A percentile compares a stretch with the other conserved stretches of the same genome.
Conservation (phyloP, 192 early-diverging fungal species). For the Helicostylum pulchrum region DNA sequence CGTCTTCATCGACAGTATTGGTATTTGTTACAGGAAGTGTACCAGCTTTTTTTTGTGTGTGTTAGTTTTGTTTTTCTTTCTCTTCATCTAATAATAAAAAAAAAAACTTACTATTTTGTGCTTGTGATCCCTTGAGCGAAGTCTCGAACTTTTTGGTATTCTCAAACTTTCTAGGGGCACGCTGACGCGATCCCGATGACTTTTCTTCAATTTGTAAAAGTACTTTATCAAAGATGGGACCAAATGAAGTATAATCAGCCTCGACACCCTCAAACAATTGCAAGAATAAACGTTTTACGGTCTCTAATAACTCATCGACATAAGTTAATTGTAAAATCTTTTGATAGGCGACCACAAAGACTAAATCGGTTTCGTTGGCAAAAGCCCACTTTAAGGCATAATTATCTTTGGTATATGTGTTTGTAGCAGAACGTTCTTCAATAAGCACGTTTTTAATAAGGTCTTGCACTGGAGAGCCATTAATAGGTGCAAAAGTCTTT, state of each 20-base stretch:
- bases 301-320: slow-evolving; percentile 76
- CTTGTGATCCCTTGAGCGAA: slow-evolving; percentile 57
- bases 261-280: slow-evolving; percentile 46
- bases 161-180: slow-evolving; percentile 75
- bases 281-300: slow-evolving; percentile 65
- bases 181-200: slow-evolving; percentile 43
- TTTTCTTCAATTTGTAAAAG: slow-evolving; percentile 67
- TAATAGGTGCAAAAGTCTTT: slow-evolving; percentile 59
- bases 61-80: background rate
- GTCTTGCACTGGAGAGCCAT: slow-evolving; percentile 62
- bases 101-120: slow-evolving; percentile 38
- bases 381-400: slow-evolving; percentile 78
- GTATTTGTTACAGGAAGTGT: background rate
- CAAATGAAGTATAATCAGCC: slow-evolving; percentile 46
- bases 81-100: background rate
- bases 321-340: slow-evolving; percentile 84
- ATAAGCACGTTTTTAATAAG: slow-evolving; percentile 79
- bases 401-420: slow-evolving; percentile 62
- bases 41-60: background rate
- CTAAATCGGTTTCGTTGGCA: slow-evolving; percentile 75
- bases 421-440: slow-evolving; percentile 60
- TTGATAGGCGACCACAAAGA: slow-evolving; percentile 85
- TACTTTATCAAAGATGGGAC: slow-evolving; percentile 67
- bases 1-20: slow-evolving; percentile 40
- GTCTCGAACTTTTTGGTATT: slow-evolving; percentile 71